phyloP scores from a whole-genome alignment of 78 protist species.

The Bodo saltans region DNA sequence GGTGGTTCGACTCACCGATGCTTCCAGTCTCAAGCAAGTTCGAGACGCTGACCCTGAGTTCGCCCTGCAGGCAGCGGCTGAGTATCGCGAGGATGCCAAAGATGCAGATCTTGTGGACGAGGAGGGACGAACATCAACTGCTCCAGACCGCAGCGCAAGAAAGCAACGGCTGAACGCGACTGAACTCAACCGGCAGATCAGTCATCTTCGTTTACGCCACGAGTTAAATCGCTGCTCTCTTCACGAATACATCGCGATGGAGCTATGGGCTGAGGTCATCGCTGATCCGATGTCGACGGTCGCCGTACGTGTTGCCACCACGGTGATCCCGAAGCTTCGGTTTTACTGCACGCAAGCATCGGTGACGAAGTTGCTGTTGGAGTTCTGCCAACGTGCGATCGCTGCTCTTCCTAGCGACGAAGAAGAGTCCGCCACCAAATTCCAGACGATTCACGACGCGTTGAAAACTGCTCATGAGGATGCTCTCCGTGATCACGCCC shows the following conservation, averaged over 20 bases:
- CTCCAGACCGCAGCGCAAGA: neutral
- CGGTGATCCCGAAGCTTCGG: neutral
- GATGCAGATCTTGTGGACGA: no score
- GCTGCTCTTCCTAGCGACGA: neutral
- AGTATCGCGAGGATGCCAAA: neutral
- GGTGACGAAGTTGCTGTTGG: no score
- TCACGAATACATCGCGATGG: neutral
- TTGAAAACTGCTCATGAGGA: no score
- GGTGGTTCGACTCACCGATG: neutral
- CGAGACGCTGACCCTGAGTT: neutral
- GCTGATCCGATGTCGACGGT: neutral
- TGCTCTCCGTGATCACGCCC: no score
- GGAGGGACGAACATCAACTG: neutral
- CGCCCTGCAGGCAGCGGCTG: neutral
- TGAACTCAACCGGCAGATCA: neutral
- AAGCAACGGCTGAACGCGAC: neutral
- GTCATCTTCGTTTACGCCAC: neutral
- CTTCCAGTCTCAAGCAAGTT: neutral
- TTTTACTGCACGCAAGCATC: neutral
- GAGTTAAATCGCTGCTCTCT: neutral
- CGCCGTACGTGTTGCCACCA: neutral
- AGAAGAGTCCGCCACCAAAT: neutral
- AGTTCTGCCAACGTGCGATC: neutral
- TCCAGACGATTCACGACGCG: no score
- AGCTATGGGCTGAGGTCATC: neutral